phyloP scores from a whole-genome alignment of 225 moss, liverwort and hornwort genomes.

The Bryoerythrophyllum caledonicum region DNA sequence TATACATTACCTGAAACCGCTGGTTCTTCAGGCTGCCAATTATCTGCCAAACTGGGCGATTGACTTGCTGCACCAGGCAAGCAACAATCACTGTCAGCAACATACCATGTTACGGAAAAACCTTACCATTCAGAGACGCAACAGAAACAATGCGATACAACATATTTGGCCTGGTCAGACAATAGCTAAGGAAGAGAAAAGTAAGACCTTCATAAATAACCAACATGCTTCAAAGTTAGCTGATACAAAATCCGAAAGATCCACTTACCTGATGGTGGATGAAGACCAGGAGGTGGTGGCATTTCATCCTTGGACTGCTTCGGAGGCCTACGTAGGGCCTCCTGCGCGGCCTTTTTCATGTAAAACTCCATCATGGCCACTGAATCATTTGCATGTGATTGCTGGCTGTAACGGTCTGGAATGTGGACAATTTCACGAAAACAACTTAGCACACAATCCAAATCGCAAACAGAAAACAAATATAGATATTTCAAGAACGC shows the following conservation, averaged over 20 bases:
- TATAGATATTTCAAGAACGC: not conserved
- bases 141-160: conserved; percentile 5
- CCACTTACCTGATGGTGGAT: conserved; percentile 58
- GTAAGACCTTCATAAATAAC: not conserved
- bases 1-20: conserved; percentile 49
- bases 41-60: conserved; percentile 48
- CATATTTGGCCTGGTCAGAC: not conserved
- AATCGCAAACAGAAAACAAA: conserved; percentile 8
- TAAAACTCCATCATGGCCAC: conserved; percentile 99
- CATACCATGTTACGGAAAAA: conserved; percentile 7
- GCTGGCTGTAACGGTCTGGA: conserved; percentile 54
- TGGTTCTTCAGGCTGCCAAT: conserved; percentile 77
- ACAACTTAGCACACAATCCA: conserved; percentile 7
- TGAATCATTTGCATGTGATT: conserved; percentile 72
- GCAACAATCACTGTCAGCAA: conserved; percentile 40
- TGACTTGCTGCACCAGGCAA: conserved; percentile 49
- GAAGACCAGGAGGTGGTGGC: conserved; percentile 64
- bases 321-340: conserved; percentile 84
- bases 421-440: conserved; percentile 16
- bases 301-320: conserved; percentile 91
- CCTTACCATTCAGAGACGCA: conserved; percentile 6
- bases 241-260: not conserved
- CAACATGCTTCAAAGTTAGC: not conserved
- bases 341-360: conserved; percentile 99
- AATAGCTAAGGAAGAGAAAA: not conserved